Evolutionary conservation across 306 rosid genomes (phyloP).

Genomic region (Corylus avellana): DNA sequence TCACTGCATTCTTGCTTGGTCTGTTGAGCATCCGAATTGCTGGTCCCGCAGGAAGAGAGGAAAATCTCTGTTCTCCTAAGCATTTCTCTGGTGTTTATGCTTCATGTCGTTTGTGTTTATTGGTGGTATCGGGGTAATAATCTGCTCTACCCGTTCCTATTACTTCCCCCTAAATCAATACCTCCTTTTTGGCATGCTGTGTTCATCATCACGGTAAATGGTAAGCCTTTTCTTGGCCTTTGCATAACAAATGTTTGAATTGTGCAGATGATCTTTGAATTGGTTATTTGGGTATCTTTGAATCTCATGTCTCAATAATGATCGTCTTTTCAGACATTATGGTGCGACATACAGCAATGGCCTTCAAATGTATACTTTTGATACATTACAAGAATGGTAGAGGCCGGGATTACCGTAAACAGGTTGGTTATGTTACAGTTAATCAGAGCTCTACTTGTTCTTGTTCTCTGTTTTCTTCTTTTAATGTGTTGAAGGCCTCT

Average conservation of each 20-base stretch:
- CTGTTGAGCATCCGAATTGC: constrained; percentile 12
- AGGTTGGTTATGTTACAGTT: constrained; percentile 42
- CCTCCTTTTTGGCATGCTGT: constrained; percentile 98
- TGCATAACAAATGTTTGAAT: not conserved
- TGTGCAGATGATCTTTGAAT: not conserved
- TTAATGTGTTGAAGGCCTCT: constrained; percentile 19
- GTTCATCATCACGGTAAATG: constrained; percentile 85
- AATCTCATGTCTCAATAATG: not conserved
- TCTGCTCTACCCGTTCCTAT: constrained; percentile 68
- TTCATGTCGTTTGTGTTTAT: constrained; percentile 77
- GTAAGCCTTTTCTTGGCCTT: constrained; percentile 33
- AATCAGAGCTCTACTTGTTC: not conserved
- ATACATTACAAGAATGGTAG: constrained; percentile 87
- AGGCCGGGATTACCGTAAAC: constrained; percentile 86
- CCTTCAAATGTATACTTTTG: constrained; percentile 72
- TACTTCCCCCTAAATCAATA: constrained; percentile 87
- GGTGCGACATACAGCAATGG: constrained; percentile 93
- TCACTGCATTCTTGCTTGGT: not conserved
- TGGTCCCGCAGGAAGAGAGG: constrained; percentile 90
- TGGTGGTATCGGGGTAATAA: constrained; percentile 96
- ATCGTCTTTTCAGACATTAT: constrained; percentile 64
- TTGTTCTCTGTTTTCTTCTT: not conserved
- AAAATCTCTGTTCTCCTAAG: constrained; percentile 64
- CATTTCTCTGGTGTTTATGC: constrained; percentile 71
- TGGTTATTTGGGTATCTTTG: too few species aligned